Percentiles rank a stretch among this genome's conserved stretches.
phyloP scores from a whole-genome alignment of 2,329 filamentous ascomycete genomes.

The Trichoderma lentiforme region DNA sequence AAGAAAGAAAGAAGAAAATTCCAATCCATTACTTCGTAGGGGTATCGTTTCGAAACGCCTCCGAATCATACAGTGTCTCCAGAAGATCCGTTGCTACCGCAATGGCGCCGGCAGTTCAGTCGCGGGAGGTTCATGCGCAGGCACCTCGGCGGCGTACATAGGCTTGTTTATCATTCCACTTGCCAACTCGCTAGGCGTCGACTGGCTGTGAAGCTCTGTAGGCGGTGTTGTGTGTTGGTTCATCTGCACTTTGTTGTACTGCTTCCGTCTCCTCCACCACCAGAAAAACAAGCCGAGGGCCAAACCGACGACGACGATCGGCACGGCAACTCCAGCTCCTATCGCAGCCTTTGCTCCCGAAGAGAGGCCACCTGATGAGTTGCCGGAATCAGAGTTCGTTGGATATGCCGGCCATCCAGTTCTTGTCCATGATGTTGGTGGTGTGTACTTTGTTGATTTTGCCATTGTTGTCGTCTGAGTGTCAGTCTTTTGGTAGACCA shows the following conservation, averaged over 20 bases:
- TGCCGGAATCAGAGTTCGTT: neutral
- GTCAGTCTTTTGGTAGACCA: constrained; percentile 35
- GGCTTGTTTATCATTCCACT: neutral
- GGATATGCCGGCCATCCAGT: neutral
- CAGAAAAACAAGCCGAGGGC: constrained; percentile 28
- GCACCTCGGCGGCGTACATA: neutral
- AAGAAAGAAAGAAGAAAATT: neutral
- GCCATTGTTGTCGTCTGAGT: constrained; percentile 19
- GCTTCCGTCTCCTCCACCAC: constrained; percentile 27
- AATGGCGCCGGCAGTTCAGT: neutral
- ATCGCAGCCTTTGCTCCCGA: constrained; percentile 29
- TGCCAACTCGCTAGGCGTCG: neutral
- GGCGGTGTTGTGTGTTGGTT: constrained; percentile 2
- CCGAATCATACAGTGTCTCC: neutral
- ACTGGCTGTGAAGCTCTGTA: neutral
- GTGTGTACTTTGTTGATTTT: neutral
- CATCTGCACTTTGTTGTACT: neutral
- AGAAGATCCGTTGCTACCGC: neutral
- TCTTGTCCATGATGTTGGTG: constrained; percentile 1
- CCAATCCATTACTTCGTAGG: neutral
- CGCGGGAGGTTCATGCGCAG: neutral
- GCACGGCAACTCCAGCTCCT: constrained; percentile 31
- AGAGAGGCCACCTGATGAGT: constrained; percentile 18
- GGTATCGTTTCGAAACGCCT: neutral
- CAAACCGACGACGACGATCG: constrained; percentile 27